Evolutionary conservation across 1,139 yeast genomes (phyloP).

Genomic region (Kodamaea fungicola): DNA sequence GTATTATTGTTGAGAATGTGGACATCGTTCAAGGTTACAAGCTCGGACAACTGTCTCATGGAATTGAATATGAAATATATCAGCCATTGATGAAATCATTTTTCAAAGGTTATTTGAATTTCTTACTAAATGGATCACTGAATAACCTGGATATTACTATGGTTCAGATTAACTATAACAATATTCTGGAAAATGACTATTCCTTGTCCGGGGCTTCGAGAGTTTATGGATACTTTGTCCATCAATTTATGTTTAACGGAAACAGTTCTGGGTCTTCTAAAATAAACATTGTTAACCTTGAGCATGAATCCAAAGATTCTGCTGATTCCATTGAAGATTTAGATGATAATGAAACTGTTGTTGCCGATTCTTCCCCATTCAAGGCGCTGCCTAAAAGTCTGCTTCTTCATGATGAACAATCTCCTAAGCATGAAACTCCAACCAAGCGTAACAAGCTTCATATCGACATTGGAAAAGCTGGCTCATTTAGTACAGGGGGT

Average conservation of each 20-base stretch:
- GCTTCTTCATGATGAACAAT: background rate
- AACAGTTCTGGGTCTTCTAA: constrained; percentile 7
- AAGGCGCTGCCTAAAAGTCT: constrained; percentile 15
- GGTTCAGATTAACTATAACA: constrained; percentile 28
- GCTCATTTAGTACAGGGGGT: constrained; percentile 22
- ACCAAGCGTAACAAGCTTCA: constrained; percentile 6
- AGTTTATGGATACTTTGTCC: constrained; percentile 28
- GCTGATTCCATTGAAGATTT: constrained; percentile 8
- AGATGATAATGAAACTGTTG: constrained; percentile 42
- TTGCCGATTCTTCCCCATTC: constrained; percentile 40
- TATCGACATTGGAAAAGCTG: constrained; percentile 13
- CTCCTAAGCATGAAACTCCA: constrained; percentile 14
- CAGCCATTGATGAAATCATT: constrained; percentile 40
- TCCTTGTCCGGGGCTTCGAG: constrained; percentile 12
- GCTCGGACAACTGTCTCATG: background rate
- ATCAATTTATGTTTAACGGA: constrained; percentile 19
- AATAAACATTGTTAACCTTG: constrained; percentile 9
- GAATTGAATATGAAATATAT: constrained; percentile 23
- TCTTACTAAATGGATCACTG: constrained; percentile 32
- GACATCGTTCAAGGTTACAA: constrained; percentile 37
- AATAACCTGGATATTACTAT: constrained; percentile 25
- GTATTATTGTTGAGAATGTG: constrained; percentile 22
- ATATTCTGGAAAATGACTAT: constrained; percentile 9
- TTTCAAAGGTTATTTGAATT: constrained; percentile 40
- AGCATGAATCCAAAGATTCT: constrained; percentile 6